phyloP scores from a whole-genome alignment of 257 asterid species.

The Solanum chaucha region DNA sequence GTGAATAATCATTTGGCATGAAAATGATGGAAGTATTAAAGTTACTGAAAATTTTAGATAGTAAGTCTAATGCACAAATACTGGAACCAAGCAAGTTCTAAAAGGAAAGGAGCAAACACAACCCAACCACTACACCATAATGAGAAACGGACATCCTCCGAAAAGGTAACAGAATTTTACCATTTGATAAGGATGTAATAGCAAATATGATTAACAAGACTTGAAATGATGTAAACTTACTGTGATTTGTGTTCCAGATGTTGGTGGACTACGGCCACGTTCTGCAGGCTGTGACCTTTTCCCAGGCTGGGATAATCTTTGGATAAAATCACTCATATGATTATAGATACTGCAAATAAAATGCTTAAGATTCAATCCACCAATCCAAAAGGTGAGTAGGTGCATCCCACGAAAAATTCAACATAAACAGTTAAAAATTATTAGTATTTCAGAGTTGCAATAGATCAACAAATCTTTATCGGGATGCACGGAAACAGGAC shows the following conservation, averaged over 20 bases:
- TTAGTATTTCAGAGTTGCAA: background rate
- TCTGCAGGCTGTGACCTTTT: slow-evolving; percentile 6
- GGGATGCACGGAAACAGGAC: background rate
- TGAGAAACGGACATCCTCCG: background rate
- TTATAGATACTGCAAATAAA: slow-evolving; percentile 31
- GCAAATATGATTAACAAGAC: background rate
- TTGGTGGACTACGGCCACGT: slow-evolving; percentile 1
- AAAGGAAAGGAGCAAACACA: background rate
- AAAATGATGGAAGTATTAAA: background rate
- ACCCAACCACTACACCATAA: background rate
- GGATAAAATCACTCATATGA: slow-evolving; percentile 17
- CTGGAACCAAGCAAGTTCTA: background rate
- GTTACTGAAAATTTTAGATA: background rate
- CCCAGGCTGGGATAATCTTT: slow-evolving; percentile 11
- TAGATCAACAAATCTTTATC: background rate
- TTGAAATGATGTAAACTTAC: slow-evolving; percentile 7
- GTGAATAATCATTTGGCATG: background rate
- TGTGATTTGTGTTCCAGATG: slow-evolving; percentile 1
- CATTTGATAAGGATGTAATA: background rate
- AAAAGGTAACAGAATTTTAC: background rate
- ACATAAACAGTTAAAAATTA: background rate
- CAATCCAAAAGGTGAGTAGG: background rate
- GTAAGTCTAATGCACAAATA: background rate
- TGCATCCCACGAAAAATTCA: background rate
- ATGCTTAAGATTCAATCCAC: background rate